Base-by-base conservation (phyloP, 2,329 filamentous ascomycete species). In the Phyllosticta ampelicida region DNA sequence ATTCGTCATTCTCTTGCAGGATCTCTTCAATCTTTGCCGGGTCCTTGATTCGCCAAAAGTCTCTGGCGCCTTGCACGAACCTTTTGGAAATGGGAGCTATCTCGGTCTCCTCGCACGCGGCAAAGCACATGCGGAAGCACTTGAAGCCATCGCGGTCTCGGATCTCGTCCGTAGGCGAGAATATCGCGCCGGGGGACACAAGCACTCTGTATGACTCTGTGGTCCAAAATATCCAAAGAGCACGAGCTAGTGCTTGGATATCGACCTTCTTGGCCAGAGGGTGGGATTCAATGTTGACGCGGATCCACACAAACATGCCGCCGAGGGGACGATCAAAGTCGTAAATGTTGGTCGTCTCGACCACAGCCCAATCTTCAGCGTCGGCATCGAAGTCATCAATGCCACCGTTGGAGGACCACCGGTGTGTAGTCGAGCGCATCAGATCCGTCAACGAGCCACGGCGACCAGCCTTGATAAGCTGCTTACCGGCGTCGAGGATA, bases 231-330 rank as follows among this genome's bases (percentile, higher is more conserved):
- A 89, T 71, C 83, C 90, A 86, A 20, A 95, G 75, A 0, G 86
- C 87, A 16, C 75, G 76, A 2, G 81, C 76, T 0, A 95, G 77
- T 21, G 77, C 74, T 9, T 79, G 77, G 54, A 79, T 74, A 19
- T 87, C 74, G 44, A 81, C 71, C 49, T 75, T 68, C 23, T 71
- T 70, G 69, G 77, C 85, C 13, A 95, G 78, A 11, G 89, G 89
- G 67, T 96, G 90, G 1, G 77, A 76, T 57, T 86, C 81, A 65
- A 90, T 86, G 68, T 84, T 79, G 61, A 94, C 73, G 58, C 82
- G 79, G 3, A 95, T 66, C 91, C 91, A 96, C 58, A 95, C 73
- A 71, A 96, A 96, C 90, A 96, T 96, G 67, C 91, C 91, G 36
- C 86, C 91, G 26, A 87, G 82, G 0, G 91, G 90, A 79, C 87